A percentile compares a stretch with the other conserved stretches of the same genome.
Conservation (phyloP, 352 stramenopile genomes). For the Globisporangium barbulae region DNA sequence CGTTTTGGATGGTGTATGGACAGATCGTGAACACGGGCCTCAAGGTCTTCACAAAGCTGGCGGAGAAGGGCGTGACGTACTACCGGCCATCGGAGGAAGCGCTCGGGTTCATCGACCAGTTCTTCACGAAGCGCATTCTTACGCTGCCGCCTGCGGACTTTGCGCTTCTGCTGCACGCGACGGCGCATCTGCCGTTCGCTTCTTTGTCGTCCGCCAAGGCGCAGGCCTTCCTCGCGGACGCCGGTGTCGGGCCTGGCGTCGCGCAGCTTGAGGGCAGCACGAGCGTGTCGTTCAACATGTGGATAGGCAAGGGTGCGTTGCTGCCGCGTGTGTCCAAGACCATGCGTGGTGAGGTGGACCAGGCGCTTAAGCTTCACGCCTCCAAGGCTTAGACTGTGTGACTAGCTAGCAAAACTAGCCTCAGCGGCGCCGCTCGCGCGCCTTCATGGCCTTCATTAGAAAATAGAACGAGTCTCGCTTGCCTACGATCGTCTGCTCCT, state of each 20-base stretch:
- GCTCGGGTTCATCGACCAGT: slow-evolving; percentile 80
- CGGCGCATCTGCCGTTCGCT: slow-evolving; percentile 53
- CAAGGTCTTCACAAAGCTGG: slow-evolving; percentile 86
- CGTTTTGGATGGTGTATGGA: slow-evolving; percentile 1
- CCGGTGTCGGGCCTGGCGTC: slow-evolving; percentile 57
- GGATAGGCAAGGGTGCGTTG: slow-evolving; percentile 66
- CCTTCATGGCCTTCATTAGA: slow-evolving; percentile 53
- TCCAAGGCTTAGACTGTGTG: not conserved
- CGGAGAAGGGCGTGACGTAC: slow-evolving; percentile 56
- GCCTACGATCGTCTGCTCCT: slow-evolving; percentile 30
- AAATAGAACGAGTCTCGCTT: slow-evolving; percentile 84
- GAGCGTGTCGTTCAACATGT: slow-evolving; percentile 70
- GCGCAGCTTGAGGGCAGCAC: slow-evolving; percentile 37
- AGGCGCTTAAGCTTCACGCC: slow-evolving; percentile 29
- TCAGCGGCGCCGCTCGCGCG: slow-evolving; percentile 14
- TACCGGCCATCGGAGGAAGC: slow-evolving; percentile 88
- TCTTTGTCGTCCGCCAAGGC: slow-evolving; percentile 31
- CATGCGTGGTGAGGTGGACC: slow-evolving; percentile 51
- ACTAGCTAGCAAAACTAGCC: not conserved
- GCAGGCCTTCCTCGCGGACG: slow-evolving; percentile 28
- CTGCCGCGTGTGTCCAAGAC: slow-evolving; percentile 76
- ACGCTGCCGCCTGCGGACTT: slow-evolving; percentile 42
- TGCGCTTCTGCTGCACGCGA: slow-evolving; percentile 38
- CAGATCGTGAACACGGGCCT: slow-evolving; percentile 92
- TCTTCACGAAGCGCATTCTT: slow-evolving; percentile 82